phyloP scores from a whole-genome alignment of 768 basidiomycete genomes.

The Russula dissimulans region DNA sequence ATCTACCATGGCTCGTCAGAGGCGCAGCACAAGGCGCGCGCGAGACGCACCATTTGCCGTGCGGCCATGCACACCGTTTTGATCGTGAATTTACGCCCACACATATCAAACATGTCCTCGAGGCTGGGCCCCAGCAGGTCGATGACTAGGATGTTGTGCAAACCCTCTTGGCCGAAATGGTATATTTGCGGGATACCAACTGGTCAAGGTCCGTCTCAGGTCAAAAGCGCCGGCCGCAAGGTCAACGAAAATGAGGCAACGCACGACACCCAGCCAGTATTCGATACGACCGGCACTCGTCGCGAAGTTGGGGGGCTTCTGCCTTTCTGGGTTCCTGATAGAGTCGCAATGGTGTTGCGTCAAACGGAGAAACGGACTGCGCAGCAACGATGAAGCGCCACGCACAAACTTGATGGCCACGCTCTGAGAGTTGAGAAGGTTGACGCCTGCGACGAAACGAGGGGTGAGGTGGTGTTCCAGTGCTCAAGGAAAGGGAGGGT shows the following conservation, averaged over 20 bases:
- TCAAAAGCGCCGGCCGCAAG: conserved; percentile 11
- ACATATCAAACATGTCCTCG: conserved; percentile 99
- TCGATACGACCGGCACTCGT: conserved; percentile 96
- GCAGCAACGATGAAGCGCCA: conserved; percentile 11
- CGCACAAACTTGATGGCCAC: conserved; percentile 99
- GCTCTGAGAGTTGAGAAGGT: conserved; percentile 95
- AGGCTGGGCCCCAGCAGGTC: conserved; percentile 94
- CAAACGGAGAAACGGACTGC: neutral
- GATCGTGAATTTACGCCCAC: conserved; percentile 91
- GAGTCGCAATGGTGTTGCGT: conserved; percentile 7
- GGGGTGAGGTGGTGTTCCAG: conserved; percentile 1
- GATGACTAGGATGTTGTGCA: conserved; percentile 98
- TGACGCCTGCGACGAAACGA: conserved; percentile 57
- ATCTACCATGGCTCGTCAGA: conserved; percentile 42
- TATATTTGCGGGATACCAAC: conserved; percentile 98
- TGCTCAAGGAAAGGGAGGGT: conserved; percentile 7
- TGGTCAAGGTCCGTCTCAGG: conserved; percentile 29
- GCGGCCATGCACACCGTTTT: conserved; percentile 99
- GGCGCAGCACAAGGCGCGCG: neutral
- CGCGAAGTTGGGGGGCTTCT: conserved; percentile 94
- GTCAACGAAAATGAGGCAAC: conserved; percentile 12
- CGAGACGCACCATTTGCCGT: conserved; percentile 74
- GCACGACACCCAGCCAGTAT: conserved; percentile 82
- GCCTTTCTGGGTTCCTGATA: conserved; percentile 79
- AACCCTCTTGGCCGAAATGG: conserved; percentile 97